Percentiles rank a stretch among this genome's conserved stretches.
Evolutionary conservation across 306 rosid species (phyloP).

Genomic region (Sicyos edulis): DNA sequence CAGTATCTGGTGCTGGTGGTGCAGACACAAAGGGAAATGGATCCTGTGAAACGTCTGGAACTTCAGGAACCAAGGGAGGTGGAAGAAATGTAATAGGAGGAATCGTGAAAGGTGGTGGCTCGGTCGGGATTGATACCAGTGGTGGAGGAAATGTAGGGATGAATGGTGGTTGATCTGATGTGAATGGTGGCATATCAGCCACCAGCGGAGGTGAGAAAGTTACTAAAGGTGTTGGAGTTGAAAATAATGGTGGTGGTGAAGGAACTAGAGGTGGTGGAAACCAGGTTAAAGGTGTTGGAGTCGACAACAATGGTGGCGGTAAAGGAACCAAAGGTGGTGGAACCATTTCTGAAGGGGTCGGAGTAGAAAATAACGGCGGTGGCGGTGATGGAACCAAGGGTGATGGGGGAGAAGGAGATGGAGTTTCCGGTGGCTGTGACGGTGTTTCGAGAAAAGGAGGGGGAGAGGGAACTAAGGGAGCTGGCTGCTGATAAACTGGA

Average conservation of each 20-base stretch:
- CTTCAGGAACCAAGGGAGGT: constrained; percentile 40
- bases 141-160: constrained; percentile 50
- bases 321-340: constrained; percentile 41
- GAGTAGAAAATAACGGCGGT: constrained; percentile 23
- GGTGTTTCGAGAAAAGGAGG: constrained; percentile 25
- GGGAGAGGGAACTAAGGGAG: constrained; percentile 22
- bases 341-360: constrained; percentile 29
- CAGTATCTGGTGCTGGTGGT: constrained; percentile 34
- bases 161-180: constrained; percentile 40
- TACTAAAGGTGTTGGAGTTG: constrained; percentile 31
- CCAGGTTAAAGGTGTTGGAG: constrained; percentile 33
- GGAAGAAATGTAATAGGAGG: constrained; percentile 35
- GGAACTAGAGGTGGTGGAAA: constrained; percentile 39
- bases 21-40: constrained; percentile 32
- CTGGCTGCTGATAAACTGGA: constrained; percentile 22
- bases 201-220: constrained; percentile 35
- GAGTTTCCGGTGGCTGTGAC: not conserved
- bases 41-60: constrained; percentile 32
- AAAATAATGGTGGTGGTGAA: constrained; percentile 35
- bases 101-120: constrained; percentile 28
- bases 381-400: constrained; percentile 44
- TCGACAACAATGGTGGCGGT: constrained; percentile 30
- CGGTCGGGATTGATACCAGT: constrained; percentile 33
- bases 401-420: constrained; percentile 30
- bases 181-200: constrained; percentile 31